Conservation (phyloP, 2,329 filamentous ascomycete species). For the Trichoderma sp. region DNA sequence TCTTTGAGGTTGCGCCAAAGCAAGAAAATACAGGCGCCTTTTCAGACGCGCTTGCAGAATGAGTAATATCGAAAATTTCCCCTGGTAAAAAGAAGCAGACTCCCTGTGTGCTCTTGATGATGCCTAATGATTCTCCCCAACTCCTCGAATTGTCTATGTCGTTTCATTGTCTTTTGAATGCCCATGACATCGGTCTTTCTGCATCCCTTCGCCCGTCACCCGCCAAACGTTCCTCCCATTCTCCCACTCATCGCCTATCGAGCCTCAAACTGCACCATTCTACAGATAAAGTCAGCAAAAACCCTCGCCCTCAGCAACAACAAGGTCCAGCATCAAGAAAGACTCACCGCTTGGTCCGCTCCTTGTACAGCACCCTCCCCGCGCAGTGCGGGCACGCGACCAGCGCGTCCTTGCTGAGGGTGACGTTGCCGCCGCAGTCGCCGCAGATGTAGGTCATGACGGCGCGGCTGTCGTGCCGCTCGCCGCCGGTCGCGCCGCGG, state of each 20-base stretch:
- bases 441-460: slow-evolving; percentile 48
- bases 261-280: slow-evolving; percentile 99
- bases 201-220: background rate
- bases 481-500: slow-evolving; percentile 43
- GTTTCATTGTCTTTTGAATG: background rate
- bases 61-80: slow-evolving; percentile 27
- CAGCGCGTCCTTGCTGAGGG: slow-evolving; percentile 53
- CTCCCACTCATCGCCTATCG: slow-evolving; percentile 52
- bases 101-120: slow-evolving; percentile 13
- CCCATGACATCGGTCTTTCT: background rate
- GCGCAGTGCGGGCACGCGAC: slow-evolving; percentile 65
- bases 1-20: background rate
- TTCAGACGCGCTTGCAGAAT: slow-evolving; percentile 17
- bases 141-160: slow-evolving; percentile 24
- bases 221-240: background rate
- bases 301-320: background rate
- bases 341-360: slow-evolving; percentile 90
- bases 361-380: slow-evolving; percentile 94
- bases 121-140: slow-evolving; percentile 21
- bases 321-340: background rate
- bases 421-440: slow-evolving; percentile 48
- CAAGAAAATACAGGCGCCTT: background rate
- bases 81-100: slow-evolving; percentile 9
- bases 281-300: slow-evolving; percentile 41
- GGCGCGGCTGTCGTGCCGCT: slow-evolving; percentile 44